Conservation (phyloP, 1,284 basidiomycete genomes). For the Exobasidium cylindrosporum region DNA sequence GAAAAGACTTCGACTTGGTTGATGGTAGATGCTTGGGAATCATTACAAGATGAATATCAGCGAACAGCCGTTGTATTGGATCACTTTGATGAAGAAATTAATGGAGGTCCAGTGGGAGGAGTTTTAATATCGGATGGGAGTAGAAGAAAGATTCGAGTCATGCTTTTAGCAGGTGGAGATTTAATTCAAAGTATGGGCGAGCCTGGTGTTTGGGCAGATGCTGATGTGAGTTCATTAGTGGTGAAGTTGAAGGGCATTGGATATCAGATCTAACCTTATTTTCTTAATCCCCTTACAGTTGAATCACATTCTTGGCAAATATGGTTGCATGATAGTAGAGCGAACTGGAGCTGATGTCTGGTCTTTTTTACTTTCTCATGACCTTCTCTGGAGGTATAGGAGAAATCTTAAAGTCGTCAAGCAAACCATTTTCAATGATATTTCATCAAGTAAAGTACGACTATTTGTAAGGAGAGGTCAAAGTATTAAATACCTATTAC, state of each 20-base stretch:
- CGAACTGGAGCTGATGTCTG: slow-evolving; percentile 86
- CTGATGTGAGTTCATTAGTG: slow-evolving; percentile 82
- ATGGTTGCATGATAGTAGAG: slow-evolving; percentile 92
- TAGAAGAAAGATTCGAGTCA: slow-evolving; percentile 62
- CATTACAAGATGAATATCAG: slow-evolving; percentile 82
- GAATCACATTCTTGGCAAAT: slow-evolving; percentile 89
- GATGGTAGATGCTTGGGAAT: slow-evolving; percentile 98
- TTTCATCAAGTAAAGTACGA: slow-evolving; percentile 66
- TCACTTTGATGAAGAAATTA: slow-evolving; percentile 86
- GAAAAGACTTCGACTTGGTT: slow-evolving; percentile 55
- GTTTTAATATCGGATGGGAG: slow-evolving; percentile 44
- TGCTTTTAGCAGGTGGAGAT: slow-evolving; percentile 95
- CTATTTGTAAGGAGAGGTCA: slow-evolving; percentile 88
- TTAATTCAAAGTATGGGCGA: slow-evolving; percentile 97
- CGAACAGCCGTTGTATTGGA: slow-evolving; percentile 93
- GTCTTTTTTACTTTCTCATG: slow-evolving; percentile 62
- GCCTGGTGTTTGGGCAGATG: slow-evolving; percentile 95
- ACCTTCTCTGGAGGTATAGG: slow-evolving; percentile 61
- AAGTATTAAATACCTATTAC: slow-evolving; percentile 87
- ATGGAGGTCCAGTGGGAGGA: slow-evolving; percentile 59
- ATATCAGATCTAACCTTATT: too few species aligned
- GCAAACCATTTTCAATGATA: slow-evolving; percentile 97
- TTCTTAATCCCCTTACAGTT: slow-evolving; percentile 61
- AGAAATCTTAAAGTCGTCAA: slow-evolving; percentile 81
- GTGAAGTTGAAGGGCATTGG: too few species aligned